A percentile compares a stretch with the other conserved stretches of the same genome.
Conservation (phyloP, 768 basidiomycete species). For the Amanita inopinata region DNA sequence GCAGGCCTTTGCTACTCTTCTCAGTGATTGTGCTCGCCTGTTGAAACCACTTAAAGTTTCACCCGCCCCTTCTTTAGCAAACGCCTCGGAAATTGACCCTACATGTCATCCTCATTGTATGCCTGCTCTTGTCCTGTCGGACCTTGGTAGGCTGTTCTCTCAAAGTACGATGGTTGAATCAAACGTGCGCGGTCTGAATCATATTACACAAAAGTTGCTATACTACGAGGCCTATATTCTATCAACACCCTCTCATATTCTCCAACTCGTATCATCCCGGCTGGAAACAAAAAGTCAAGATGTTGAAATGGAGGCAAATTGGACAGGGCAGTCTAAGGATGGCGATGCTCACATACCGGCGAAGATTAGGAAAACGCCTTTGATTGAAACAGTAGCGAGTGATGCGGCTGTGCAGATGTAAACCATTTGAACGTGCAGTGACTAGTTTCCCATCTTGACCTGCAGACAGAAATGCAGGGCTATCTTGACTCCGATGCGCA, state of each 20-base stretch:
- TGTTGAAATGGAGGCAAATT: constrained; percentile 14
- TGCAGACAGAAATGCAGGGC: background rate
- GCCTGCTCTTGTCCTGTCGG: constrained; percentile 43
- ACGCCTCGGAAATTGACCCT: constrained; percentile 15
- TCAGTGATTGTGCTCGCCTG: constrained; percentile 45
- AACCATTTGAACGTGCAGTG: too few species aligned
- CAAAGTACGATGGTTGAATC: background rate
- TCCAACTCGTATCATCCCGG: constrained; percentile 36
- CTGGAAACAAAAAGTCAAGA: constrained; percentile 17
- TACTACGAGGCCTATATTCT: constrained; percentile 63
- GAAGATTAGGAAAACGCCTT: too few species aligned
- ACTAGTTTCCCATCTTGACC: background rate
- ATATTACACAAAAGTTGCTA: constrained; percentile 47
- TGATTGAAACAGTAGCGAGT: too few species aligned
- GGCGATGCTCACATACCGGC: too few species aligned
- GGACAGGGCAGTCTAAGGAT: background rate
- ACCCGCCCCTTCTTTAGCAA: constrained; percentile 12
- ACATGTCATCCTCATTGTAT: constrained; percentile 29
- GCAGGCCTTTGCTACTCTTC: constrained; percentile 39
- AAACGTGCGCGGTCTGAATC: constrained; percentile 24
- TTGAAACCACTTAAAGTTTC: constrained; percentile 39
- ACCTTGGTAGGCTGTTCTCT: constrained; percentile 36
- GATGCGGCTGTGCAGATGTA: too few species aligned
- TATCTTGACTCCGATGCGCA: background rate
- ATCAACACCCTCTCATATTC: constrained; percentile 32